phyloP scores from a whole-genome alignment of 2,329 filamentous ascomycete genomes.

The Fusarium sp. region DNA sequence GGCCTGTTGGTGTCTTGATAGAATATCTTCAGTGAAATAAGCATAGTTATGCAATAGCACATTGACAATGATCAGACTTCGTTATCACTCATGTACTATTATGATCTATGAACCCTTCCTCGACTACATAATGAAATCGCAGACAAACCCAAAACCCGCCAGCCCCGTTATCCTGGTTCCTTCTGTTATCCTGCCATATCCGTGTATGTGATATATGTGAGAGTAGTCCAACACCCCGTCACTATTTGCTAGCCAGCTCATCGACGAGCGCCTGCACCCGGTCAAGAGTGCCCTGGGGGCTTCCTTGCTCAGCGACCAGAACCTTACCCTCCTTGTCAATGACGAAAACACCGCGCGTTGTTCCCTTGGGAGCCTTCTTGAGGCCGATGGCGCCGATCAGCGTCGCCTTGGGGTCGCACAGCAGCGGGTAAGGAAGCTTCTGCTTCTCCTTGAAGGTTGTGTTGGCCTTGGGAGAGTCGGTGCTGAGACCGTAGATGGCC shows the following conservation, averaged over 20 bases:
- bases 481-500: conserved; percentile 90
- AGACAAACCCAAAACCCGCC: neutral
- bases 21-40: neutral
- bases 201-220: neutral
- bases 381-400: conserved; percentile 91
- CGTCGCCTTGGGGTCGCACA: conserved; percentile 83
- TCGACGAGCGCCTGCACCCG: conserved; percentile 81
- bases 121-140: conserved; percentile 1
- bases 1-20: too few relatives aligned
- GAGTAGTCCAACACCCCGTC: neutral
- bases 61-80: neutral
- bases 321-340: conserved; percentile 87
- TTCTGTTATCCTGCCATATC: neutral
- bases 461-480: conserved; percentile 91
- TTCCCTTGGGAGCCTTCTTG: conserved; percentile 86
- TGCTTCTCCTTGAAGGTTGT: conserved; percentile 94
- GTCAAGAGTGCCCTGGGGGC: conserved; percentile 83
- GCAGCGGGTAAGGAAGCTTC: conserved; percentile 86
- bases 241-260: conserved; percentile 51
- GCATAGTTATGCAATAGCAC: neutral
- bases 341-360: conserved; percentile 88
- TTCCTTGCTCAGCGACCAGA: conserved; percentile 79
- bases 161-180: neutral
- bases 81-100: conserved; percentile 4
- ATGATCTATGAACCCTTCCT: conserved; percentile 22